Base-by-base conservation (phyloP, 2,329 filamentous ascomycete species). In the Ceratocystis ficicola region DNA sequence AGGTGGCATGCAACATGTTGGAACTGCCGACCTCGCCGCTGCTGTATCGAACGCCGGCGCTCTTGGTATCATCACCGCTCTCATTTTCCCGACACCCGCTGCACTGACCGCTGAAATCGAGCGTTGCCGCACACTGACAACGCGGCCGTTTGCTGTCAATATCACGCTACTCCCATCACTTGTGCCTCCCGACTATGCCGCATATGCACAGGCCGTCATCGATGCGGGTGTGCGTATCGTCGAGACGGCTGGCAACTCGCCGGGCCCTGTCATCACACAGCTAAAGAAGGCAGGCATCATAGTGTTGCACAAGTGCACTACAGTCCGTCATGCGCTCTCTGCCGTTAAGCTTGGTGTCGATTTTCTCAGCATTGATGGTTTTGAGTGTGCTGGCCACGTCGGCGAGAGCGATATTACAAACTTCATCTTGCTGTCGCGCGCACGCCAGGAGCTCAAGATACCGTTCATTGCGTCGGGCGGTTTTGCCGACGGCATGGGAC, bases 401-500 rank as follows among this genome's bases (percentile, higher is more conserved):
- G 89, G 89, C 74, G 89, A 94, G 79, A 86, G 83, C 68, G 90
- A 94, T 76, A 91, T 94, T 71, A 92, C 89, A 68, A 94, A 94
- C 78, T 90, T 94, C 75, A 92, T 94, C 73, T 83, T 99, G 22
- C 83, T 97, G 63, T 88, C 85, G 75, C 82, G 88, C 68, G 93
- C 94, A 12, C 83, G 94, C 15, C 94, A 97, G 77, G 82, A 86
- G 1, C 83, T 99, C 46, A 83, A 82, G 44, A 84, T 95, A 8
- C 94, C 94, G 0, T 99, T 97, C 75, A 96, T 99, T 73, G 94
- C 94, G 0, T 95, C 89, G 1, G 94, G 94, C 66, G 94, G 94
- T 1, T 97, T 99, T 73, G 93, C 91, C 12, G 94, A 99, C 74
- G 94, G 94, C 0, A 85, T 95, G 72, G 94, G 94, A 3, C 82